Conservation (phyloP, 2,329 filamentous ascomycete species). For the Stagonosporopsis cucurbitacearum region DNA sequence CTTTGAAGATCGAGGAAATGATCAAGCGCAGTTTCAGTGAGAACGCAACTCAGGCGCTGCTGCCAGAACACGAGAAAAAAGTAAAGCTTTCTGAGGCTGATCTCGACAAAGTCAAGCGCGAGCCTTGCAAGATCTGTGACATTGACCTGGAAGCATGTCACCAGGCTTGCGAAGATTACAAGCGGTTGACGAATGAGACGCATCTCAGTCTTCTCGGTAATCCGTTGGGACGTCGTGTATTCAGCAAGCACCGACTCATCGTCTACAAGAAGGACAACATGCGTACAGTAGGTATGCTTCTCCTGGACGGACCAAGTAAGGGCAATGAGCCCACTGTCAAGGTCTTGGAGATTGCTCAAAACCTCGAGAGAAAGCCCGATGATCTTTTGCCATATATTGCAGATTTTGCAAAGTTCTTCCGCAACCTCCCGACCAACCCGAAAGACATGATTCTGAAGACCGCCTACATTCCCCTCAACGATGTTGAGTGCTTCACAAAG, state of each 20-base stretch:
- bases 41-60: constrained; percentile 90
- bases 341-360: constrained; percentile 76
- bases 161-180: constrained; percentile 79
- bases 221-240: constrained; percentile 82
- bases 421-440: constrained; percentile 69
- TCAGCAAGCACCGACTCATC: constrained; percentile 75
- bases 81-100: constrained; percentile 92
- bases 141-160: constrained; percentile 81
- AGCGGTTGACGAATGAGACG: constrained; percentile 78
- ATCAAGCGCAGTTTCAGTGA: constrained; percentile 99
- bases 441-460: constrained; percentile 73
- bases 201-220: constrained; percentile 79
- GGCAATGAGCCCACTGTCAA: constrained; percentile 74
- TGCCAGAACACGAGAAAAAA: constrained; percentile 94
- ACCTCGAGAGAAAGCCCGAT: constrained; percentile 75
- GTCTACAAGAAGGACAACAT: constrained; percentile 85
- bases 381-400: constrained; percentile 86
- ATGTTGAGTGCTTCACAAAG: constrained; percentile 84
- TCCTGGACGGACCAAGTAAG: constrained; percentile 74
- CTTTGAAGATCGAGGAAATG: constrained; percentile 99
- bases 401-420: constrained; percentile 70
- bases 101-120: constrained; percentile 85
- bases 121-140: constrained; percentile 83
- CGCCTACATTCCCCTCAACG: constrained; percentile 72
- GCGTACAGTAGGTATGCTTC: constrained; percentile 79